phyloP scores from a whole-genome alignment of 2,329 filamentous ascomycete genomes.

The Aureobasidium leucospermi region DNA sequence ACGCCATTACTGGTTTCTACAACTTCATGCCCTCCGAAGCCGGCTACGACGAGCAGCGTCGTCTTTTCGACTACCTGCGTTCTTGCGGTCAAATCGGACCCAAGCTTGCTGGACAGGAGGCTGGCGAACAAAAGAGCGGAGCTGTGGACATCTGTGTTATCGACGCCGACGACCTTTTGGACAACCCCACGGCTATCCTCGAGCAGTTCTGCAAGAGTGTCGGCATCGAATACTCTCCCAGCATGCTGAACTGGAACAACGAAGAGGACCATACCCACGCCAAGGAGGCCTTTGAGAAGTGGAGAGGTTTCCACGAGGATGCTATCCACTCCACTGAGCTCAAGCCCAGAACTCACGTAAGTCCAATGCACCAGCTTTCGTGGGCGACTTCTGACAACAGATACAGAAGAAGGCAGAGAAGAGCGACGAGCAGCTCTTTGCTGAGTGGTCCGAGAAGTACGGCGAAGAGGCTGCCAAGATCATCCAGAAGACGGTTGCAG shows the following conservation, averaged over 20 bases:
- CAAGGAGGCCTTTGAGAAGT: constrained; percentile 79
- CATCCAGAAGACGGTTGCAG: constrained; percentile 64
- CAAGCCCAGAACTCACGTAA: constrained; percentile 58
- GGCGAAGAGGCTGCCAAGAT: constrained; percentile 62
- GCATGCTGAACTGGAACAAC: constrained; percentile 80
- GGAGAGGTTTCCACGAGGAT: constrained; percentile 95
- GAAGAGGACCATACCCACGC: constrained; percentile 64
- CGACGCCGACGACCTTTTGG: constrained; percentile 89
- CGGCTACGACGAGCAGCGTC: constrained; percentile 81
- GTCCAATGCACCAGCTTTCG: constrained; percentile 20
- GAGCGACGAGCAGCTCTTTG: constrained; percentile 58
- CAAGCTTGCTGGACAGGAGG: constrained; percentile 43
- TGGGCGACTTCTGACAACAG: constrained; percentile 12
- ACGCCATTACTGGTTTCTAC: constrained; percentile 74
- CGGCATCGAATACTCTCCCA: constrained; percentile 64
- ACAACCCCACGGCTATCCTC: constrained; percentile 70
- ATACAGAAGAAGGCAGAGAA: constrained; percentile 52
- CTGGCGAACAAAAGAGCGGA: constrained; percentile 17
- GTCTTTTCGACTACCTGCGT: constrained; percentile 78
- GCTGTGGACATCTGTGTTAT: constrained; percentile 69
- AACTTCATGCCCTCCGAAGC: constrained; percentile 83
- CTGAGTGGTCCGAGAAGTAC: constrained; percentile 67
- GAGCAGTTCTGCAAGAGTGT: constrained; percentile 74
- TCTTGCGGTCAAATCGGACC: constrained; percentile 63
- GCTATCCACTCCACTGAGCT: constrained; percentile 76